These are phyloP conservation scores for Cercospora sp. DNA, from an alignment of 2,329 filamentous ascomycete species.

Conservation along the genomic window DNA sequence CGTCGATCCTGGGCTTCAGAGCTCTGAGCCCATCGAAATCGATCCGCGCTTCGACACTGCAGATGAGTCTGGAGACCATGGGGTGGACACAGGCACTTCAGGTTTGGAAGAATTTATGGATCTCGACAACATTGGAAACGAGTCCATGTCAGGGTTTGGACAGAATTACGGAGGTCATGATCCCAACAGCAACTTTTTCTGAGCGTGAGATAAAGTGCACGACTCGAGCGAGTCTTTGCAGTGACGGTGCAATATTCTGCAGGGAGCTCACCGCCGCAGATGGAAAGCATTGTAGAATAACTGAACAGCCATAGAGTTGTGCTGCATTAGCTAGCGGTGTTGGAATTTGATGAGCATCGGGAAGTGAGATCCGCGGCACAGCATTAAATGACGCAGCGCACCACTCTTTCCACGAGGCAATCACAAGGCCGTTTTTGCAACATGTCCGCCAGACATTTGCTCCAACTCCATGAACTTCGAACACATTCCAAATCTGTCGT, in stretches of 20 bases:
- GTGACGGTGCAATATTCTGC: not conserved
- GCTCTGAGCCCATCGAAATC: slow-evolving; percentile 28
- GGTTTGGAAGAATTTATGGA: slow-evolving; percentile 47
- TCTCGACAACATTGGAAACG: slow-evolving; percentile 38
- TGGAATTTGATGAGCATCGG: not conserved
- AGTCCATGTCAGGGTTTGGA: slow-evolving; percentile 33
- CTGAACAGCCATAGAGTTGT: not conserved
- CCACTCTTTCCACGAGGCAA: not conserved
- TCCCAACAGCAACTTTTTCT: slow-evolving; percentile 13
- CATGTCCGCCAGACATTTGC: not conserved
- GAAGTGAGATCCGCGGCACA: not conserved
- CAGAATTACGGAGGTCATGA: slow-evolving; percentile 28
- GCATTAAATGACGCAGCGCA: not conserved
- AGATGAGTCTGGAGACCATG: slow-evolving; percentile 18
- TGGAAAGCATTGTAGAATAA: not conserved
- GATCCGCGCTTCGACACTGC: slow-evolving; percentile 38
- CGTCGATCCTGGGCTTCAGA: slow-evolving; percentile 24
- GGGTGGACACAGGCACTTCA: slow-evolving; percentile 8
- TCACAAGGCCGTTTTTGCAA: not conserved
- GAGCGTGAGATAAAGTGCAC: not conserved
- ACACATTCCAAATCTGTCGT: not conserved
- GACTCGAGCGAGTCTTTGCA: not conserved
- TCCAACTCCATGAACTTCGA: not conserved
- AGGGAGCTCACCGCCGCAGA: not conserved
- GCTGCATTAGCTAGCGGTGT: not conserved